A percentile compares a stretch with the other conserved stretches of the same genome.
Evolutionary conservation across 2,329 filamentous ascomycete genomes (phyloP).

Genomic region (Blumeria graminis): DNA sequence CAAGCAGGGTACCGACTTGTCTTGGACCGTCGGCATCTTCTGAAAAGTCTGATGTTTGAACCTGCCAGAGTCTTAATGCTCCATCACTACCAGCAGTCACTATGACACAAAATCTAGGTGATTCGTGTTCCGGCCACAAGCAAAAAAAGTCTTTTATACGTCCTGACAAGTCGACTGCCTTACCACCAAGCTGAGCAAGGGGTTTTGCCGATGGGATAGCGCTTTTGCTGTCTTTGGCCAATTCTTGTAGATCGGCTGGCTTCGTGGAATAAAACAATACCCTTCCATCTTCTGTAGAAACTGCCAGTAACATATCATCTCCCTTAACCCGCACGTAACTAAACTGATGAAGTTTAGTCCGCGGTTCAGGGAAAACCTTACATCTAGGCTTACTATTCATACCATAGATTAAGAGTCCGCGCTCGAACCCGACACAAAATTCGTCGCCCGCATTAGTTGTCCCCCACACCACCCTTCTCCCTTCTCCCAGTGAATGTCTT

Average conservation of each 20-base stretch:
- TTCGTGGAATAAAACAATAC: conserved; percentile 62
- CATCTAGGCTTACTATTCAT: conserved; percentile 69
- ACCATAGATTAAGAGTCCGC: conserved; percentile 63
- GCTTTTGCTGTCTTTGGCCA: conserved; percentile 18
- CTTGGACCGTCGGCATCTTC: conserved; percentile 15
- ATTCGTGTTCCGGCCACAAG: conserved; percentile 16
- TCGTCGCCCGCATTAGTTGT: conserved; percentile 48
- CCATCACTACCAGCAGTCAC: conserved; percentile 70
- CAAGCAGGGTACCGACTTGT: conserved; percentile 31
- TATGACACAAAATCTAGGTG: conserved; percentile 26
- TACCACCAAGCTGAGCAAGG: conserved; percentile 58
- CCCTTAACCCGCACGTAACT: conserved; percentile 36
- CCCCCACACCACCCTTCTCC: conserved; percentile 61
- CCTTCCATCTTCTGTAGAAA: conserved; percentile 77
- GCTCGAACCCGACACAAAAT: conserved; percentile 74
- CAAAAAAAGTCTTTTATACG: conserved; percentile 80
- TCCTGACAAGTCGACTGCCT: conserved; percentile 38
- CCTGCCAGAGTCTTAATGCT: conserved; percentile 51
- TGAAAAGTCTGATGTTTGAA: conserved; percentile 19
- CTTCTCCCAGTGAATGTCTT: conserved; percentile 57
- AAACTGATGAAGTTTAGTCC: conserved; percentile 66
- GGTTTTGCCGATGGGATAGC: conserved; percentile 36
- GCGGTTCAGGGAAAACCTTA: conserved; percentile 38
- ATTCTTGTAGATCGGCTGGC: conserved; percentile 19
- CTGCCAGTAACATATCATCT: conserved; percentile 35